Base-by-base conservation (phyloP, 2,329 filamentous ascomycete genomes). In the Berkeleyomyces basicola region DNA sequence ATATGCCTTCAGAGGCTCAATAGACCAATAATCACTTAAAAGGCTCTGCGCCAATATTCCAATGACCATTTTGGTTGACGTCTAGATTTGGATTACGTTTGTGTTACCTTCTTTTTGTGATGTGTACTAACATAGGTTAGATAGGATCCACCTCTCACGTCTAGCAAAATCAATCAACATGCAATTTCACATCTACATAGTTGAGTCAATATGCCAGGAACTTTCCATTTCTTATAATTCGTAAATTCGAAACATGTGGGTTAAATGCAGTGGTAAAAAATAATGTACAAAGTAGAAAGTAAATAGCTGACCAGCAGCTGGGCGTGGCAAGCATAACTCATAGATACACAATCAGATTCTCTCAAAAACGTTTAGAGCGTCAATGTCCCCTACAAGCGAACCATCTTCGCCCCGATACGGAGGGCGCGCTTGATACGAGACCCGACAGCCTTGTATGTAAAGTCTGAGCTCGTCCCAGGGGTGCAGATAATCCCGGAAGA, bases 401-500 rank as follows among this genome's bases (percentile, higher is more conserved):
- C 39, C 64, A 67, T 66, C 63, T 67, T 67, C 6, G 66, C 65
- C 40, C 66, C 64, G 23, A 65, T 61, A 57, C 64, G 67, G 0
- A 68, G 10, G 2, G 66, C 64, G 7, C 65, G 63, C 63, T 66
- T 66, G 14, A 62, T 42, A 11, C 64, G 58, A 55, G 63, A 64
- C 42, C 59, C 64, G 49, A 58, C 43, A 3, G 46, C 47, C 23
- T 61, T 47, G 46, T 63, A 65, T 6, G 40, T 58, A 1, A 63
- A 61, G 6, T 72, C 71, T 64, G 47, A 36, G 9, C 60, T 57
- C 16, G 78, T 70, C 0, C 80, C 80, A 0, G 67, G 61, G 1
- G 68, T 68, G 69, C 80, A 83, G 0, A 63, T 67, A 0, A 77
- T 78, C 0, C 80, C 80, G 0, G 70, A 67, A 0, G 80, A 75